Base-by-base conservation (phyloP, 805 yeast species). In the Starmera amethionina region DNA sequence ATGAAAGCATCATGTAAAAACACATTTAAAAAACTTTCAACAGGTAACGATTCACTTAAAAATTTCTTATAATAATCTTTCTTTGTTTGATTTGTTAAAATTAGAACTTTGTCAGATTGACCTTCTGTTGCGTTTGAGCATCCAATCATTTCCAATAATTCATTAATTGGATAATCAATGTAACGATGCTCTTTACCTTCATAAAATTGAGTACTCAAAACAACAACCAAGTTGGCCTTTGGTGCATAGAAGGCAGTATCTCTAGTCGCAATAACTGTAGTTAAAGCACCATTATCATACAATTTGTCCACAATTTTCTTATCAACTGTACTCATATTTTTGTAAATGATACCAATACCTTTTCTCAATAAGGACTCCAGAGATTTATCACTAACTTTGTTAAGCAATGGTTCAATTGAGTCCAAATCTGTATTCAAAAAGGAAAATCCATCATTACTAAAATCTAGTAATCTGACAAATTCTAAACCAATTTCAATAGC, bases 181-280 rank as follows among this genome's bases (percentile, higher is more conserved):
- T 72, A 75, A 29, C 89, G 62, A 49, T 79, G 85, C 47, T 84
- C 95, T 38, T 68, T 72, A 0, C 85, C 90, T 35, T 85, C 93
- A 52, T 66, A 82, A 15, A 59, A 65, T 49, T 76, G 80, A 0
- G 96, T 87, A 11, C 94, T 85, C 42, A 81, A 54, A 5, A 90
- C 67, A 25, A 82, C 58, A 3, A 82, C 83, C 37, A 67, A 58
- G 33, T 68, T 62, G 0, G 86, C 76, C 1, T 57, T 33, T 0
- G 89, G 86, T 8, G 60, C 58, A 46, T 60, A 66, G 34, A 56
- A 46, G 32, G 77, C 67, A 3, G 77, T 67, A 3, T 79, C 89
- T 40, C 70, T 69, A 0, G 88, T 65, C 0, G 80, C 79, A 15
- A 89, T 43, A n/a, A 88, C 42, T 8, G 80, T 60, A 5, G 72